Evolutionary conservation across 129 eudicot species (phyloP), one percentile per base, ranked within the genome.

Genomic region (Centaurea solstitialis): DNA sequence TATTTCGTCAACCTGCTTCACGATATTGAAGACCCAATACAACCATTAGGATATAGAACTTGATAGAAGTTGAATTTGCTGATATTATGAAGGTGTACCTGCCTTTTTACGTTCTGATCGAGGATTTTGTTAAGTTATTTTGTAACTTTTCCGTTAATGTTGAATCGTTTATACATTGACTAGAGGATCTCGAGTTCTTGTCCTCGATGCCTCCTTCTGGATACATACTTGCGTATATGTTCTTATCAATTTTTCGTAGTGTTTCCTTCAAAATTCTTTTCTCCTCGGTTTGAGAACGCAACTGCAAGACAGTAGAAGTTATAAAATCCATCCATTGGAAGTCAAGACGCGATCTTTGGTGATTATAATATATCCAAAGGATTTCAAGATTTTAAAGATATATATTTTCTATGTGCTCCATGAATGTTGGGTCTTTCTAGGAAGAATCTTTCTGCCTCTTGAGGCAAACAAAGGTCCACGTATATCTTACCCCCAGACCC

Each of bases 231-330:
- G 57, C 62, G 26, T 83, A 35, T 8, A 68, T 78, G 28, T 12
- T 45, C 70, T 61, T 83, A 43, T 79, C 84, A 70, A 62, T 68
- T 39, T 82, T 86, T 53, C 74, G 81, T 38, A 93, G 77, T 65
- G 86, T 88, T 50, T 73, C 85, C 79, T 74, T 83, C 87, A 96
- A 80, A 23, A 86, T 78, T 82, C 78, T 87, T 87, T 93, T 96
- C 77, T 88, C 93, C 77, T 86, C 84, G 12, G 88, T 84, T 57
- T 91, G 91, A 70, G 88, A 85, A 73, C 67, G 82, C 75, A 96
- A 73, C 99, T 96, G 89, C 61, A 86, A 53, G 17, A 64, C n/a
- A 81, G 23, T 7, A 57, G 6, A 57, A 57, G 65, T 57, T 57
- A 9, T 57, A 22, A 57, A 57, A 57, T 57, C 22, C 6, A 57